Base-by-base conservation (phyloP, 2,329 filamentous ascomycete species). In the Sarocladium kiliense region DNA sequence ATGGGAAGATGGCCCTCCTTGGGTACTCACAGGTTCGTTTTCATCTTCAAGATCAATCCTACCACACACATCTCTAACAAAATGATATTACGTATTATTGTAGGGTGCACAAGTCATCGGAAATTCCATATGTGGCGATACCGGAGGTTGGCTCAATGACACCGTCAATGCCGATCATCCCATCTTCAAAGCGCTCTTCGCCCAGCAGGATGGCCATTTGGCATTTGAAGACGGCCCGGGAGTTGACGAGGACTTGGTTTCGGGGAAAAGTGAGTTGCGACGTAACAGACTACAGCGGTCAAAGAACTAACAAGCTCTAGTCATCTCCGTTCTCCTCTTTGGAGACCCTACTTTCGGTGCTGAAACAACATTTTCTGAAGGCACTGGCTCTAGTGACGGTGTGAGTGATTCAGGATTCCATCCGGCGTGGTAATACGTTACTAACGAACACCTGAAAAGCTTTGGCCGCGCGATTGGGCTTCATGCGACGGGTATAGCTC, bases 301-400 rank as follows among this genome's bases (percentile, higher is more conserved):
- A n/a, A n/a, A n/a, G n/a, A n/a, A n/a, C n/a, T n/a, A n/a, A n/a
- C n/a, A n/a, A n/a, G n/a, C n/a, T n/a, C n/a, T 53, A 75, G 73
- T 76, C 39, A 67, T 73, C 54, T 72, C 72, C 26, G 64, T 73
- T 56, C 60, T 72, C 44, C 58, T 73, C 53, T 73, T 74, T 53
- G 73, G 73, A 44, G 73, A 76, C 62, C 73, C 73, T 19, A 70
- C 69, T 55, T 69, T 72, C 61, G 62, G 66, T 58, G 62, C 63
- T 62, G 66, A 68, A 53, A 54, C 64, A 26, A 61, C 66, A 41
- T 75, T 70, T 63, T 64, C 68, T 61, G 60, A 56, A 25, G 73
- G 73, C 56, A 71, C 68, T 19, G 70, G 69, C 60, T 64, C 63
- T 4, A 64, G 58, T 1, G 56, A 73, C 51, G 73, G 73, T 19